phyloP scores from a whole-genome alignment of 2,329 filamentous ascomycete species.

The Phialophora chinensis region DNA sequence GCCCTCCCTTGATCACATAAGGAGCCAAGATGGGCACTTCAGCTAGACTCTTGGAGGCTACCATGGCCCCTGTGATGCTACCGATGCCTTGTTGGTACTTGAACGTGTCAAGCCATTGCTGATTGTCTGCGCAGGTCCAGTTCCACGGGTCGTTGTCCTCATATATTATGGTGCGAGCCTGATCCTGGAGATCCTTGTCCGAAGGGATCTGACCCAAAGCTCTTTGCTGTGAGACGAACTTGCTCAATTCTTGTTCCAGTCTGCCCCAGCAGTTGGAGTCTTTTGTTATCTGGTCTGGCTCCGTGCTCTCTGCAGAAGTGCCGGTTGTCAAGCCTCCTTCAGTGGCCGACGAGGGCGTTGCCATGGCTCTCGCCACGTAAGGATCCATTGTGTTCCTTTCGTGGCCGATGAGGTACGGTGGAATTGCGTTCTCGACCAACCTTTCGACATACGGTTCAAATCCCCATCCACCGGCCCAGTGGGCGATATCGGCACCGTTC shows the following conservation, averaged over 20 bases:
- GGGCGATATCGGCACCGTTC: slow-evolving; percentile 46
- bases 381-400: slow-evolving; percentile 43
- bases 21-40: slow-evolving; percentile 53
- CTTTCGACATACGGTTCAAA: slow-evolving; percentile 45
- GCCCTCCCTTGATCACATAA: slow-evolving; percentile 48
- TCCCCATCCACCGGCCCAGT: slow-evolving; percentile 50
- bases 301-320: slow-evolving; percentile 30
- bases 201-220: slow-evolving; percentile 46
- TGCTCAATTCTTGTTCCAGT: slow-evolving; percentile 49
- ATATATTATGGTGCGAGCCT: slow-evolving; percentile 43
- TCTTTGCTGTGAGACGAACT: slow-evolving; percentile 47
- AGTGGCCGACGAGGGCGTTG: slow-evolving; percentile 29
- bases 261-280: slow-evolving; percentile 50
- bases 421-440: slow-evolving; percentile 46
- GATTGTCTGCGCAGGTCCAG: slow-evolving; percentile 55
- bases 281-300: slow-evolving; percentile 38
- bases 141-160: slow-evolving; percentile 45
- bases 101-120: slow-evolving; percentile 53
- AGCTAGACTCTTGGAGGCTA: slow-evolving; percentile 29
- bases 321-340: slow-evolving; percentile 34
- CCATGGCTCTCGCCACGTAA: slow-evolving; percentile 36
- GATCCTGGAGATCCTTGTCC: slow-evolving; percentile 43
- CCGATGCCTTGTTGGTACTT: slow-evolving; percentile 52
- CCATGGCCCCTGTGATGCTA: slow-evolving; percentile 27
- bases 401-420: slow-evolving; percentile 48